These are phyloP conservation scores for Fusarium napiforme DNA, from an alignment of 2,329 filamentous ascomycete species.

Conservation along the genomic window DNA sequence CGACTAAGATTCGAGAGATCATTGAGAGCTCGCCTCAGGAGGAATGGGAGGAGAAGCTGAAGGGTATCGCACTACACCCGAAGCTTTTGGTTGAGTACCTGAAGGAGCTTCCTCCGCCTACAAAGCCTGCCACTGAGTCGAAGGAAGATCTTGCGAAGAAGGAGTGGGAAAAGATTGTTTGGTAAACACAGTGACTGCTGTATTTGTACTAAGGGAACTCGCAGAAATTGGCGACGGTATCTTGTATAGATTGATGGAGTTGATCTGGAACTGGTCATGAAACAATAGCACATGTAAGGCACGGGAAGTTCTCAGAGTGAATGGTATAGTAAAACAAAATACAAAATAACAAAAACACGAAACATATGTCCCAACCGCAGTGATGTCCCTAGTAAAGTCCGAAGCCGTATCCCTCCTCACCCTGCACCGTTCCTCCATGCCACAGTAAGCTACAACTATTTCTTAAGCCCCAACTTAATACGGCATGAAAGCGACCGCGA, in stretches of 20 bases:
- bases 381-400: background rate
- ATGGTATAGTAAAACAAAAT: background rate
- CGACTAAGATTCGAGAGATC: slow-evolving; percentile 38
- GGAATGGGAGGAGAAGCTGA: background rate
- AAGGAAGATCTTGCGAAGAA: background rate
- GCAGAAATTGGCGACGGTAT: too few species aligned
- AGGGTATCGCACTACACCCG: slow-evolving; percentile 8
- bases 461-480: slow-evolving; percentile 18
- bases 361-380: background rate
- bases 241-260: background rate
- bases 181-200: background rate
- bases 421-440: background rate
- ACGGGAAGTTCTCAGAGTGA: background rate
- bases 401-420: background rate
- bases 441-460: background rate
- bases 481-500: slow-evolving; percentile 10
- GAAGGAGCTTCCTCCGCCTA: background rate
- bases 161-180: background rate
- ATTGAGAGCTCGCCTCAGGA: slow-evolving; percentile 5
- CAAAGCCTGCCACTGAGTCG: background rate
- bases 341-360: background rate
- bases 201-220: too few species aligned
- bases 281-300: background rate
- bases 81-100: slow-evolving; percentile 22
- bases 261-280: background rate